A percentile compares a stretch with the other conserved stretches of the same genome.
phyloP scores from a whole-genome alignment of 768 basidiomycete genomes.

The Leccinum arenicola region DNA sequence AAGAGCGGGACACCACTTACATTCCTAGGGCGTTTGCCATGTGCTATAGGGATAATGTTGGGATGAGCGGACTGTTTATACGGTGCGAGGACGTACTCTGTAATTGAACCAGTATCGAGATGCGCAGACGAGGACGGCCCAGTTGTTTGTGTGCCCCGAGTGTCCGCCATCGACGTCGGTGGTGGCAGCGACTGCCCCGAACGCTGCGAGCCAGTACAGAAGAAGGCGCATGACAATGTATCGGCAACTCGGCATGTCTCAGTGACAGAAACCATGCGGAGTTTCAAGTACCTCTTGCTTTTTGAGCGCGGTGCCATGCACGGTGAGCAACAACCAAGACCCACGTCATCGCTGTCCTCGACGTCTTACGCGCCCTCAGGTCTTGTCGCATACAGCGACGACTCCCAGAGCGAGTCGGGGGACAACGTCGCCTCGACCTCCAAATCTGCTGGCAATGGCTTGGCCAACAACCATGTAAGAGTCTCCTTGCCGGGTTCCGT shows the following conservation, averaged over 20 bases:
- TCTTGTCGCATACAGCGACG: constrained; percentile 62
- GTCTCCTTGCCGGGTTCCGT: constrained; percentile 38
- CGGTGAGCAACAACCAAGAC: constrained; percentile 19
- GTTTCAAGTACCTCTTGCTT: constrained; percentile 18
- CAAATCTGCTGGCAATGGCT: constrained; percentile 8
- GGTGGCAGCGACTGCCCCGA: constrained; percentile 33
- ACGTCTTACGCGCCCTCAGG: constrained; percentile 34
- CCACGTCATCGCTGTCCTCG: not conserved
- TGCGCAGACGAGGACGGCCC: constrained; percentile 95
- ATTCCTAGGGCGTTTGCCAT: constrained; percentile 99
- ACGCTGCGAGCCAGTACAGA: constrained; percentile 25
- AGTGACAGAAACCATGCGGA: constrained; percentile 14
- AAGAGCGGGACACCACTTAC: constrained; percentile 40
- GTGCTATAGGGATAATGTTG: constrained; percentile 53
- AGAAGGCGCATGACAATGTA: constrained; percentile 20
- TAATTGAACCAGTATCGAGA: constrained; percentile 99
- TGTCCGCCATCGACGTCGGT: constrained; percentile 46
- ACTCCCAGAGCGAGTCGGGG: constrained; percentile 59
- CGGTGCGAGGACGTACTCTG: constrained; percentile 48
- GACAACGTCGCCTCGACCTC: constrained; percentile 36
- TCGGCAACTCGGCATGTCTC: constrained; percentile 27
- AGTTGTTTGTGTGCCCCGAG: constrained; percentile 86
- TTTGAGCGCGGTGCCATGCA: constrained; percentile 25
- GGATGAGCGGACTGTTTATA: not conserved
- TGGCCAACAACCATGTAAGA: constrained; percentile 56